These are phyloP conservation scores for Trichoderma pleuroti DNA, from an alignment of 2,329 filamentous ascomycete genomes.

Conservation along the genomic window DNA sequence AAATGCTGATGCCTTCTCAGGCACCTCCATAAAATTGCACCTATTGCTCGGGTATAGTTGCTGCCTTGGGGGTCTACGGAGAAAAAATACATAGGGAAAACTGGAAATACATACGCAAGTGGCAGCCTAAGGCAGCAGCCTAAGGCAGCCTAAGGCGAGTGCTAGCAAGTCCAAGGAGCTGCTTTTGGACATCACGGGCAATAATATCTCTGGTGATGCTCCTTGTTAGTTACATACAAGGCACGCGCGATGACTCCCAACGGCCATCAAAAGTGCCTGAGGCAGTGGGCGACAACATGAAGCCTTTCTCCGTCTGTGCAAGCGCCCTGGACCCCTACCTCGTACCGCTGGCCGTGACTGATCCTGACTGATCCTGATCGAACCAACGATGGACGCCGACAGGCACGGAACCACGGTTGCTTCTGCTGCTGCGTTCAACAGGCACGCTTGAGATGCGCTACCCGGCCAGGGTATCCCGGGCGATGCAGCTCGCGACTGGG, in stretches of 20 bases:
- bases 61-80: background rate
- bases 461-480: constrained; percentile 6
- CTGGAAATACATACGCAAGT: background rate
- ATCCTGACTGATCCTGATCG: background rate
- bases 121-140: constrained; percentile 4
- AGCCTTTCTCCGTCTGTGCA: background rate
- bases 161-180: background rate
- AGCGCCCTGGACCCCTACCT: constrained; percentile 2
- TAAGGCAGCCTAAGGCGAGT: background rate
- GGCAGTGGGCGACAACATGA: background rate
- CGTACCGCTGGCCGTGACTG: background rate
- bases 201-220: background rate
- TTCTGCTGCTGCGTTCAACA: background rate
- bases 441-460: constrained; percentile 1
- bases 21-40: background rate
- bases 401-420: background rate
- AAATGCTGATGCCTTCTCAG: constrained; percentile 6
- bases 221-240: background rate
- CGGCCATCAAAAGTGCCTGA: constrained; percentile 10
- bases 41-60: background rate
- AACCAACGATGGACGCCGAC: background rate
- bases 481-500: constrained; percentile 1
- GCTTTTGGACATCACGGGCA: background rate
- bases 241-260: background rate
- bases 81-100: no score